Evolutionary conservation across 306 rosid genomes (phyloP).

Genomic region (Citrullus amarus): DNA sequence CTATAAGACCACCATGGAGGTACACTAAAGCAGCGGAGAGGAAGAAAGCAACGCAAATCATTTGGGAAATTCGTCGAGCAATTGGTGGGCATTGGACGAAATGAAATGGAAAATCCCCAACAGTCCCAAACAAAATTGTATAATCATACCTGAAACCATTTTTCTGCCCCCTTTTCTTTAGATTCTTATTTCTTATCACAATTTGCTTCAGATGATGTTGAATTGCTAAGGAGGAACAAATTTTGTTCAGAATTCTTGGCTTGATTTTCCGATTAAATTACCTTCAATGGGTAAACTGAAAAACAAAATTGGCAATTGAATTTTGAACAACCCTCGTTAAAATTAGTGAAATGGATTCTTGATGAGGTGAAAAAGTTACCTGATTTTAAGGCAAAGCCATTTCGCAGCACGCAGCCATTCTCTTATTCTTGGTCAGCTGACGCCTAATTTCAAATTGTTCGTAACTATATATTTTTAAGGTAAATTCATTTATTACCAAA

Average conservation of each 20-base stretch:
- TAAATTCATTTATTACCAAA: background rate
- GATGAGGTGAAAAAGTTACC: background rate
- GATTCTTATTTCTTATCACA: background rate
- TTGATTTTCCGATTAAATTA: background rate
- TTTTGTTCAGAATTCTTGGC: background rate
- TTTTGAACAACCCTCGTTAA: background rate
- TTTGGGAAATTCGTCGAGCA: constrained; percentile 17
- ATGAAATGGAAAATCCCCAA: background rate
- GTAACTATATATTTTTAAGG: background rate
- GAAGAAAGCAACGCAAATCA: background rate
- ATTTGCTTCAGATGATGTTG: background rate
- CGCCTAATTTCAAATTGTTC: background rate
- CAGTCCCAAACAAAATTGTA: background rate
- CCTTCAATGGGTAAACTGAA: background rate
- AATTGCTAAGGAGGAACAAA: background rate
- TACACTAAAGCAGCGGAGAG: background rate
- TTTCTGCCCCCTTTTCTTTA: background rate
- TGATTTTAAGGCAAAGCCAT: background rate
- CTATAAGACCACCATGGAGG: background rate
- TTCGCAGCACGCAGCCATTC: background rate
- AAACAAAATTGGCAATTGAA: background rate
- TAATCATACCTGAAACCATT: constrained; percentile 20
- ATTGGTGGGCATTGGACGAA: constrained; percentile 3
- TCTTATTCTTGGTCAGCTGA: background rate
- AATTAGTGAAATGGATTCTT: background rate